Evolutionary conservation across 495 filamentous ascomycete genomes (phyloP).

Genomic region (Trichoderma erinaceum): DNA sequence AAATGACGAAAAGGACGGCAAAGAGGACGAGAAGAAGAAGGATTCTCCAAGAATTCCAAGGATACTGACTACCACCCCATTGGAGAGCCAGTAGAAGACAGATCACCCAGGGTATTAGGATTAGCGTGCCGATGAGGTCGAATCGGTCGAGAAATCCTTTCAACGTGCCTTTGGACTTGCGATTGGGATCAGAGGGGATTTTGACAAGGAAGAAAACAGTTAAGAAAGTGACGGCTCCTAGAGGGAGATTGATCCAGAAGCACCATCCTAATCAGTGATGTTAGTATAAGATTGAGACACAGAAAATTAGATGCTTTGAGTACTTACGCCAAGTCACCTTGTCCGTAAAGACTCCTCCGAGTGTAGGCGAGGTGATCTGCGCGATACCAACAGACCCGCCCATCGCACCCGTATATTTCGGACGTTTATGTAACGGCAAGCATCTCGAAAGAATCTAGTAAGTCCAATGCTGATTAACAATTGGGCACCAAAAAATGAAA

Average conservation of each 20-base stretch:
- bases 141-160: conserved; percentile 46
- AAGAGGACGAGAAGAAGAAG: conserved; percentile 64
- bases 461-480: neutral
- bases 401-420: conserved; percentile 33
- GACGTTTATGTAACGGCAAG: conserved; percentile 34
- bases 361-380: conserved; percentile 58
- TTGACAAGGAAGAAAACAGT: conserved; percentile 47
- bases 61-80: conserved; percentile 66
- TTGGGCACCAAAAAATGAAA: neutral
- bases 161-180: conserved; percentile 23
- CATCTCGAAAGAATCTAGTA: conserved; percentile 25
- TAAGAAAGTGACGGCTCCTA: conserved; percentile 56
- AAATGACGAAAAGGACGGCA: conserved; percentile 50
- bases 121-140: conserved; percentile 57
- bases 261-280: conserved; percentile 25
- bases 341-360: conserved; percentile 48
- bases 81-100: conserved; percentile 71
- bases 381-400: conserved; percentile 58
- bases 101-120: conserved; percentile 65
- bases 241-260: conserved; percentile 66
- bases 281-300: neutral
- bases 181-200: conserved; percentile 26
- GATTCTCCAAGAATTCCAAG: conserved; percentile 57
- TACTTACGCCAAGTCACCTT: conserved; percentile 50
- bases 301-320: neutral